A percentile compares a stretch with the other conserved stretches of the same genome.
Conservation (phyloP, 2,329 filamentous ascomycete species). For the Colletotrichum musae region DNA sequence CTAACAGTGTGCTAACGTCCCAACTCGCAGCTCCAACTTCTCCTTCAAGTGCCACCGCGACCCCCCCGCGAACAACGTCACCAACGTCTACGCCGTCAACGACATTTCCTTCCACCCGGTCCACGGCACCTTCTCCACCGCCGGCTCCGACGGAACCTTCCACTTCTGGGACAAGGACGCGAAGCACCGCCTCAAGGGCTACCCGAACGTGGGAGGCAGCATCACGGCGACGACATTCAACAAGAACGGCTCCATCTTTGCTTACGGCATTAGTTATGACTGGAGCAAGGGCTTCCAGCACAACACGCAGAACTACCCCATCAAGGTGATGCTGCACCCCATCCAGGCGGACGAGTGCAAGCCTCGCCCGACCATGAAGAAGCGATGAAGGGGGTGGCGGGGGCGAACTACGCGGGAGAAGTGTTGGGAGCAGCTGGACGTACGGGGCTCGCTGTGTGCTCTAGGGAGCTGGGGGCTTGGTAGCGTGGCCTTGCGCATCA, state of each 20-base stretch:
- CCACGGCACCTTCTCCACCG: slow-evolving; percentile 98
- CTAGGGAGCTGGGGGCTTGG: neutral
- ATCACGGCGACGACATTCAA: slow-evolving; percentile 96
- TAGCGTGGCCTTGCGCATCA: neutral
- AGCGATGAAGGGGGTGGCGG: slow-evolving; percentile 60
- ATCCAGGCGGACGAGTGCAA: slow-evolving; percentile 76
- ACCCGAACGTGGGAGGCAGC: slow-evolving; percentile 84
- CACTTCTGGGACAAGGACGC: slow-evolving; percentile 97
- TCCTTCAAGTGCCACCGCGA: slow-evolving; percentile 99
- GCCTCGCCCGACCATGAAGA: slow-evolving; percentile 72
- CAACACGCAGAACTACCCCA: slow-evolving; percentile 82
- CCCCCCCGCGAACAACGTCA: slow-evolving; percentile 79
- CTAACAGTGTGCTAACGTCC: slow-evolving; percentile 12
- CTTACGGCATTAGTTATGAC: slow-evolving; percentile 94
- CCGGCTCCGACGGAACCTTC: slow-evolving; percentile 95
- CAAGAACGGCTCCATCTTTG: slow-evolving; percentile 85
- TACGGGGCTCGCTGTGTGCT: no score
- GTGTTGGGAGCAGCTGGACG: no score
- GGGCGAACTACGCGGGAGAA: neutral
- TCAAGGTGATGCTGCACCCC: slow-evolving; percentile 89
- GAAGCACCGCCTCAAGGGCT: slow-evolving; percentile 91
- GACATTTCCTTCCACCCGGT: slow-evolving; percentile 97
- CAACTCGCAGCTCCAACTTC: slow-evolving; percentile 83
- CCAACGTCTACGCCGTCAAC: slow-evolving; percentile 95
- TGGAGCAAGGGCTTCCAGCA: slow-evolving; percentile 96